Conservation (phyloP, 2,329 filamentous ascomycete genomes). For the Microdochium nivale region DNA sequence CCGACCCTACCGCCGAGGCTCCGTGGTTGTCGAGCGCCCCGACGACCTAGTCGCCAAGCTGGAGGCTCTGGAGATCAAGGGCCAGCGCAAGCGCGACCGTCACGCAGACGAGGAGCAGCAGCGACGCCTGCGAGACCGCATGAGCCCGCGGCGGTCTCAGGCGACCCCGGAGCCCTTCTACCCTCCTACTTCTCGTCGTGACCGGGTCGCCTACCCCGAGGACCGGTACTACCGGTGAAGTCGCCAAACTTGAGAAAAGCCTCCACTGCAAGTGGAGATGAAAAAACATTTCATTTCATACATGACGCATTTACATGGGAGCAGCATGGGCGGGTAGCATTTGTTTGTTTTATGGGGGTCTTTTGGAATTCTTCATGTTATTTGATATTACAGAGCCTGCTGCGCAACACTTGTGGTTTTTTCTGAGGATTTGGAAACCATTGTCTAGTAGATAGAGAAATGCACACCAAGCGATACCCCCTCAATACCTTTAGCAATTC, state of each 20-base stretch:
- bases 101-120: background rate
- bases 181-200: background rate
- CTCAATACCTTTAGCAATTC: background rate
- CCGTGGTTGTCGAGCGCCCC: background rate
- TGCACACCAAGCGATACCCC: slow-evolving; percentile 1
- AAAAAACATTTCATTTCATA: background rate
- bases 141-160: background rate
- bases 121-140: background rate
- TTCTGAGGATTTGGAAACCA: background rate
- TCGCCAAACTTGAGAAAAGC: background rate
- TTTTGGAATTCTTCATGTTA: background rate
- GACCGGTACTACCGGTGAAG: background rate
- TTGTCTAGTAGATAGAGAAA: background rate
- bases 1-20: background rate
- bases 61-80: background rate
- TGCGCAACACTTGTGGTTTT: background rate
- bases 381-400: background rate
- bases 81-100: background rate
- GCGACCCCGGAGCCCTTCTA: background rate
- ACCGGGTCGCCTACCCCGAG: background rate
- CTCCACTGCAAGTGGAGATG: background rate
- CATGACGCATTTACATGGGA: background rate
- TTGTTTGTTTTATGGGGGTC: background rate
- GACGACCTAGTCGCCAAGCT: background rate
- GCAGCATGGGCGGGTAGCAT: background rate